Conservation (phyloP, 257 asterid genomes). For the Solanum tarapatanum region DNA sequence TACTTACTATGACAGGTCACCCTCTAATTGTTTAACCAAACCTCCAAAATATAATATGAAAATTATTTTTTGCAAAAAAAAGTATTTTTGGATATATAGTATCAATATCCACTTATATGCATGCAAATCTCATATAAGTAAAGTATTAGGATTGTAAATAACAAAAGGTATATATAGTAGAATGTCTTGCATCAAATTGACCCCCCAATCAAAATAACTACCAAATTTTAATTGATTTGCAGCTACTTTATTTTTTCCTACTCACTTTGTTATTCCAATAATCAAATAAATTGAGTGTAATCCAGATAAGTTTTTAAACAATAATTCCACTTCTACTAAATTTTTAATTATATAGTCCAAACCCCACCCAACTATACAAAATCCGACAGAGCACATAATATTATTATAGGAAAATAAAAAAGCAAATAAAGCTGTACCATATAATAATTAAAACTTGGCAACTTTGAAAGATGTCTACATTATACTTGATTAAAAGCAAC, state of each 20-base stretch:
- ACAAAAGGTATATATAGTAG: neutral
- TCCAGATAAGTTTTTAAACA: neutral
- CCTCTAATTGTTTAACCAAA: neutral
- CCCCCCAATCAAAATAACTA: neutral
- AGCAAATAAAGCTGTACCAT: neutral
- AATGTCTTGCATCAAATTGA: neutral
- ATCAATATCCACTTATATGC: neutral
- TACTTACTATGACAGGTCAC: neutral
- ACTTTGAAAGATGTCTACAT: neutral
- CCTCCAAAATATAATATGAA: neutral
- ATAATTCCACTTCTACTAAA: neutral
- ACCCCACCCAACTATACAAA: neutral
- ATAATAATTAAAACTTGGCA: neutral
- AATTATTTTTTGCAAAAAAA: neutral
- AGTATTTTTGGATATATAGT: neutral
- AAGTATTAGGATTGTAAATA: neutral
- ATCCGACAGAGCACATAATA: neutral
- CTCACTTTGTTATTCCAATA: neutral
- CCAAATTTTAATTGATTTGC: neutral
- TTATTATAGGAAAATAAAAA: neutral
- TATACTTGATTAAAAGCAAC: neutral
- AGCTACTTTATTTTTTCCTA: neutral
- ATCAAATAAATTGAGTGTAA: neutral
- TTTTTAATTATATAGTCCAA: neutral
- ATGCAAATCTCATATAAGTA: neutral